These are phyloP conservation scores for Oidium heveae DNA, from an alignment of 2,329 filamentous ascomycete genomes.

Conservation along the genomic window DNA sequence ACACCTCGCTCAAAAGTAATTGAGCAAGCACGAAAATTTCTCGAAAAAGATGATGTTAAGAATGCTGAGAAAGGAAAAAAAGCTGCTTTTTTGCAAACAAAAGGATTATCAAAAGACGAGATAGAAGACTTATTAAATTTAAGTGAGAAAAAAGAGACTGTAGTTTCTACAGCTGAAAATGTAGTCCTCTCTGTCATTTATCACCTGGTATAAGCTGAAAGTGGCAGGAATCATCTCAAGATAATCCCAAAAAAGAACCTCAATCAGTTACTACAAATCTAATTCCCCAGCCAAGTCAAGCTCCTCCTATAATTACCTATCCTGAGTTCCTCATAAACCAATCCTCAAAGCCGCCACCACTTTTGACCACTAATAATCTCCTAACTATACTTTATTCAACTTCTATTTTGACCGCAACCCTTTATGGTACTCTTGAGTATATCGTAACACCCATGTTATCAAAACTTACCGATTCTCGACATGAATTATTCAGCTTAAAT, in stretches of 20 bases:
- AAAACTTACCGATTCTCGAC: slow-evolving; percentile 23
- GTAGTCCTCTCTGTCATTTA: too few relatives aligned
- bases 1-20: slow-evolving; percentile 16
- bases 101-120: slow-evolving; percentile 42
- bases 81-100: slow-evolving; percentile 48
- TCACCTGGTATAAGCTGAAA: too few relatives aligned
- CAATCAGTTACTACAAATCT: too few relatives aligned
- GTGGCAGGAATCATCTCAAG: too few relatives aligned
- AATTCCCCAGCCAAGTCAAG: too few relatives aligned
- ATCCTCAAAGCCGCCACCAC: slow-evolving; percentile 25
- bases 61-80: slow-evolving; percentile 48
- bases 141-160: background rate
- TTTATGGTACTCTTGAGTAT: slow-evolving; percentile 48
- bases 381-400: slow-evolving; percentile 33
- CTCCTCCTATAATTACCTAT: slow-evolving; percentile 37
- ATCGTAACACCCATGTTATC: slow-evolving; percentile 36
- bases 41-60: slow-evolving; percentile 48
- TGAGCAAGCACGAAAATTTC: slow-evolving; percentile 49
- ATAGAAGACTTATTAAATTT: slow-evolving; percentile 36
- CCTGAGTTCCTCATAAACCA: slow-evolving; percentile 41
- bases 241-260: too few relatives aligned
- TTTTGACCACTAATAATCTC: slow-evolving; percentile 34
- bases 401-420: slow-evolving; percentile 28
- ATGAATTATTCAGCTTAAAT: slow-evolving; percentile 24
- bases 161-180: too few relatives aligned